Evolutionary conservation across 352 stramenopile genomes (phyloP).

Genomic region (Pythium oligandrum): DNA sequence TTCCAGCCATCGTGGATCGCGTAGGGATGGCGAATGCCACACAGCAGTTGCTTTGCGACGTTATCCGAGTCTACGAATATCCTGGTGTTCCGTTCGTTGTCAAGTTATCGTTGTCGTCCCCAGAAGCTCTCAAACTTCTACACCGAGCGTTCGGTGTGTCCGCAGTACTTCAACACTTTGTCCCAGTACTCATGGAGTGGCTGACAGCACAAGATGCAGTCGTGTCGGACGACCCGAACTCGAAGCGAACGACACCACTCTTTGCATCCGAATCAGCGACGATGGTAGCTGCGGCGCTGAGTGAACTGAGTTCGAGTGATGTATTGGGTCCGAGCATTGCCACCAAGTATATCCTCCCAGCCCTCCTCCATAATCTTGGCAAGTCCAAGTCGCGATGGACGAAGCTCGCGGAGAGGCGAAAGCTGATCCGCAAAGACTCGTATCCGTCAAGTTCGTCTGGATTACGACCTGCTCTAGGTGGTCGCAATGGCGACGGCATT

Average conservation of each 20-base stretch:
- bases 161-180: slow-evolving; percentile 42
- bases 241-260: slow-evolving; percentile 4
- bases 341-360: slow-evolving; percentile 55
- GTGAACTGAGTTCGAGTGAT: slow-evolving; percentile 43
- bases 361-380: slow-evolving; percentile 47
- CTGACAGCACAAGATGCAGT: slow-evolving; percentile 20
- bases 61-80: slow-evolving; percentile 58
- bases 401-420: slow-evolving; percentile 9
- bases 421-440: no score
- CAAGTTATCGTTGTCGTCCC: slow-evolving; percentile 40
- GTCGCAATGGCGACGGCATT: slow-evolving; percentile 34
- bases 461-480: slow-evolving; percentile 17
- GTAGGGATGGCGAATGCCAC: slow-evolving; percentile 27
- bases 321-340: slow-evolving; percentile 53
- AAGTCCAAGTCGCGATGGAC: slow-evolving; percentile 54
- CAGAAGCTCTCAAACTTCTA: slow-evolving; percentile 36
- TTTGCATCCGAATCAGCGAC: slow-evolving; percentile 42
- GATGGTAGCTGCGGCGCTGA: slow-evolving; percentile 39
- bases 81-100: slow-evolving; percentile 29
- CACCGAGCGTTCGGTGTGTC: slow-evolving; percentile 30
- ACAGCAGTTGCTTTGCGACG: slow-evolving; percentile 33
- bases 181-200: slow-evolving; percentile 71
- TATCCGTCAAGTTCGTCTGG: background rate
- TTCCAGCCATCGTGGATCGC: slow-evolving; percentile 35
- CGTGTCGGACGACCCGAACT: background rate